Evolutionary conservation across 2,329 filamentous ascomycete species (phyloP).

Genomic region (Fusarium siculi): DNA sequence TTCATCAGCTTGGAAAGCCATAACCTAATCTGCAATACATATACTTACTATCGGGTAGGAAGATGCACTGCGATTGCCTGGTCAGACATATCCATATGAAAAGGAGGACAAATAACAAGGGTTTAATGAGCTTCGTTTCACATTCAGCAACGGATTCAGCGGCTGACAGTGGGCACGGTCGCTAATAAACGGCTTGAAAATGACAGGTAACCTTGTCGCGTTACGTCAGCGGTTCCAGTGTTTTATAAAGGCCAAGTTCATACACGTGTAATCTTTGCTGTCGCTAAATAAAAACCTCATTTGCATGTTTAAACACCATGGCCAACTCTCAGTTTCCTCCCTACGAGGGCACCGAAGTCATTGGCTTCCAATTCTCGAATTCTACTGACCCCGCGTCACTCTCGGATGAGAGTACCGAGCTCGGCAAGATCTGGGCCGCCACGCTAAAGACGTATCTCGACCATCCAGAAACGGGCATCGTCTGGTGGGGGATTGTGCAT

Average conservation of each 20-base stretch:
- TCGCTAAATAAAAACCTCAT: background rate
- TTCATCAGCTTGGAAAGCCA: no score
- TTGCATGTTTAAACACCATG: background rate
- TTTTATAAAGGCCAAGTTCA: background rate
- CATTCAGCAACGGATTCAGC: background rate
- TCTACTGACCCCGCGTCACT: background rate
- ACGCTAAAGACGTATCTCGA: constrained; percentile 16
- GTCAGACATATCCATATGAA: background rate
- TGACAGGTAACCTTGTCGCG: background rate
- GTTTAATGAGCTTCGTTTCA: background rate
- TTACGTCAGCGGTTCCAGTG: background rate
- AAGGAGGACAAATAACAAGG: background rate
- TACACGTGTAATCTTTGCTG: background rate
- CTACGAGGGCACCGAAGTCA: background rate
- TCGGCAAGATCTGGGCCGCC: constrained; percentile 14
- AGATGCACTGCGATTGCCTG: background rate
- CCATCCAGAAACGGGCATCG: constrained; percentile 9
- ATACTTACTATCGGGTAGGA: no score
- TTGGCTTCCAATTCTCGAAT: background rate
- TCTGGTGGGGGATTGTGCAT: constrained; percentile 18
- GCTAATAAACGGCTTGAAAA: background rate
- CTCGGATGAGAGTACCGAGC: background rate
- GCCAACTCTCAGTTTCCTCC: background rate
- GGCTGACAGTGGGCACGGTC: background rate
- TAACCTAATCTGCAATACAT: no score